phyloP scores from a whole-genome alignment of 2,329 filamentous ascomycete species.

The Colletotrichum kahawae region DNA sequence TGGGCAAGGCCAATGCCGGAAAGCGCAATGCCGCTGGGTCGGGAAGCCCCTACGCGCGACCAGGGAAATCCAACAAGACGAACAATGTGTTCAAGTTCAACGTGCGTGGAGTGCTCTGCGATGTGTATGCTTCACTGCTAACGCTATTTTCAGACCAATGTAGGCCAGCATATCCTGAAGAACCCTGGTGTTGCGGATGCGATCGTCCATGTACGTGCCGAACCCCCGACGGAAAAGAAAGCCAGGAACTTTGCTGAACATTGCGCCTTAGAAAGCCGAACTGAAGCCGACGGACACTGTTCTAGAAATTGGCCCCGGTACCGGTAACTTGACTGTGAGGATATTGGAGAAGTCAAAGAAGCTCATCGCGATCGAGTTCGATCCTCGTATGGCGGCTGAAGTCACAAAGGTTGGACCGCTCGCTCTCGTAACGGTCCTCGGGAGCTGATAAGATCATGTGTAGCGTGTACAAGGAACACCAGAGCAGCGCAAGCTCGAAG shows the following conservation, averaged over 20 bases:
- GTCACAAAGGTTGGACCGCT: conserved; percentile 70
- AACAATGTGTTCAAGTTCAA: conserved; percentile 99
- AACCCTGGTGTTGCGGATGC: conserved; percentile 84
- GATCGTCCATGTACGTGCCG: conserved; percentile 47
- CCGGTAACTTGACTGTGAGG: conserved; percentile 85
- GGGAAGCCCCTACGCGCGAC: conserved; percentile 16
- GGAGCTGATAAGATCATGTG: conserved; percentile 71
- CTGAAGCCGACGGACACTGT: conserved; percentile 91
- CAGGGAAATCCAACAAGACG: conserved; percentile 24
- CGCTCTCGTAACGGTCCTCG: neutral
- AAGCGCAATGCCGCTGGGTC: conserved; percentile 56
- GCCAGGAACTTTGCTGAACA: neutral
- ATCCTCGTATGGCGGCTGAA: conserved; percentile 96
- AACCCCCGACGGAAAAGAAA: neutral
- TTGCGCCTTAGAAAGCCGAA: conserved; percentile 73
- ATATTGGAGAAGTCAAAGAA: conserved; percentile 89
- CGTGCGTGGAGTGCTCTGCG: conserved; percentile 60
- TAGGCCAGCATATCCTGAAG: conserved; percentile 80
- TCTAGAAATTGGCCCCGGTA: conserved; percentile 90
- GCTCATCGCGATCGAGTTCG: conserved; percentile 84
- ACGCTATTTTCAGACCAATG: conserved; percentile 5
- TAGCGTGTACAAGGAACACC: conserved; percentile 90
- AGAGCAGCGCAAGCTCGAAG: conserved; percentile 81
- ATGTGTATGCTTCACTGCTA: conserved; percentile 35
- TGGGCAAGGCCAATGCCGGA: conserved; percentile 58